Conservation (phyloP, 1,139 yeast species). For the Komagataea norvegica region DNA sequence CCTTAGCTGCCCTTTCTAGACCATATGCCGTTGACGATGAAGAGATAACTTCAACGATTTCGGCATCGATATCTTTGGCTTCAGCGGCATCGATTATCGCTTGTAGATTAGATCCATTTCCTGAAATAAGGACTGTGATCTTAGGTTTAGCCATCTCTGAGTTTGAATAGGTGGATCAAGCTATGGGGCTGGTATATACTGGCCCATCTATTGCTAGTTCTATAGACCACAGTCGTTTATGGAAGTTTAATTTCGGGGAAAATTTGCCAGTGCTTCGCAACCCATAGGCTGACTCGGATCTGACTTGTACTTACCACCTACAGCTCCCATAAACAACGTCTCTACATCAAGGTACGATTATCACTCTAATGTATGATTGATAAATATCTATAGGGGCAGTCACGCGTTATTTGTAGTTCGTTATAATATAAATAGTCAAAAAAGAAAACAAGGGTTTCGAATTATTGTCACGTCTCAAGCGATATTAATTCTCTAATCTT, state of each 20-base stretch:
- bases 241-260: neutral
- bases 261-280: neutral
- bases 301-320: no score
- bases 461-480: constrained; percentile 6
- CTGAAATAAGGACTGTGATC: constrained; percentile 83
- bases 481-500: no score
- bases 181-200: neutral
- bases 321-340: neutral
- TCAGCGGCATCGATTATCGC: constrained; percentile 78
- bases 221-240: neutral
- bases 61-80: constrained; percentile 39
- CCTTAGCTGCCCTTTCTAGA: constrained; percentile 65
- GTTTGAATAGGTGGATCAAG: neutral
- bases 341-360: no score
- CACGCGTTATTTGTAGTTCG: constrained; percentile 1
- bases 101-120: constrained; percentile 90
- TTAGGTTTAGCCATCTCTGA: constrained; percentile 24
- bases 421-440: constrained; percentile 3
- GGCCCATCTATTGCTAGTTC: neutral
- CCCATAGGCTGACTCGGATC: constrained; percentile 4
- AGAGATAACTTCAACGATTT: constrained; percentile 62
- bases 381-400: constrained; percentile 4
- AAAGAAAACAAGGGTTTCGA: neutral
- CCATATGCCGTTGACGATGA: constrained; percentile 84
- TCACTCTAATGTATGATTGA: constrained; percentile 2